Base-by-base conservation (phyloP, 345 rosid genomes). In the Salix brachista region DNA sequence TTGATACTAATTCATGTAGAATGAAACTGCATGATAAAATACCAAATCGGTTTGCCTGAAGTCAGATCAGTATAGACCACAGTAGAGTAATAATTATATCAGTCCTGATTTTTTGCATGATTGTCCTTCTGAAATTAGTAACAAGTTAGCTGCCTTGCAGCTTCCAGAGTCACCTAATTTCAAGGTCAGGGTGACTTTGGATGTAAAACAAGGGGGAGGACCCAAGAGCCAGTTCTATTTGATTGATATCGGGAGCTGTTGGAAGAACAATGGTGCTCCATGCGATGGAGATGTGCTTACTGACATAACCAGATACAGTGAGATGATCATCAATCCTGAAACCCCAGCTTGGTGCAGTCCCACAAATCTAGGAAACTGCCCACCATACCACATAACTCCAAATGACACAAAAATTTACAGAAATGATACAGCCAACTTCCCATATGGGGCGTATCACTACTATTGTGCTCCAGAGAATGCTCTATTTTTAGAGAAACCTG, bases 161-260 rank as follows among this genome's bases (percentile, higher is more conserved):
- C 97, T 88, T 71, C 84, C 78, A 56, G 84, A 81, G 66, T 77
- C 80, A 1, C 84, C 84, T 30, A 74, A 81, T 70, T 81, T 81
- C 75, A 81, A 81, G 81, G 84, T 81, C 18, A 74, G 70, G 70
- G 13, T 81, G 75, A 81, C 84, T 36, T 42, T 81, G 81, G 81
- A 81, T 78, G 67, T 81, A 54, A 81, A 69, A 69, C 52, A 73
- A 69, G 84, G 84, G 12, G 84, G 84, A 73, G 84, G 84, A 36
- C 72, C 80, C 21, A 69, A 73, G 78, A 77, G 84, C 75, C 84
- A 81, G 72, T 81, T 81, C 66, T 81, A 81, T 74, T 54, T 81
- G 80, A 77, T 81, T 37, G 84, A 81, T n/a, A 81, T 81, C 5
- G 84, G 84, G 18, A 81, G 84, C 84, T 81, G 84, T 72, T 81